Evolutionary conservation across 306 rosid species (phyloP), one percentile per base, ranked within the genome.

Genomic region (Cicer pinnatifidum): DNA sequence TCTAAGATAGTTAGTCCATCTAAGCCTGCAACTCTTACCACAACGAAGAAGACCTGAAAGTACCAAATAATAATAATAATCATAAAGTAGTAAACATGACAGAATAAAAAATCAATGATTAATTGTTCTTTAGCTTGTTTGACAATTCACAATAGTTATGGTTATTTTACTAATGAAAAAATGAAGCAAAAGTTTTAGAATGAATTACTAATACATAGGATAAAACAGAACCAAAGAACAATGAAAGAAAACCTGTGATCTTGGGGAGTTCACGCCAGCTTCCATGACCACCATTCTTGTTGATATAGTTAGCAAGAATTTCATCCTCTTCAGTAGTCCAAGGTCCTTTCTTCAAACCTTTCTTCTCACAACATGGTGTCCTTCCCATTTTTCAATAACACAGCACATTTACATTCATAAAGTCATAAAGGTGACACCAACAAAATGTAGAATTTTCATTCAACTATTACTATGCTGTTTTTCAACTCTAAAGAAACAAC

Each of bases 271-370:
- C 80, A 66, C 96, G 87, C 98, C 98, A 92, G 84, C 98, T 92
- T 60, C 98, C 98, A 78, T 92, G 96, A 33, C 98, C 98, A 64
- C 91, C 89, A 75, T 92, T 90, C 43, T 88, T 82, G 64, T 82
- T 88, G 69, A 92, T 90, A 75, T 58, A 94, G 20, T 87, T 80
- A 60, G 85, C 73, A 68, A 94, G 97, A 73, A 86, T 68, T 79
- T 91, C 91, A 81, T 94, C 98, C 50, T 94, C 98, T 76, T 94
- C 98, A 33, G 95, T 40, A 4, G 97, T 87, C 98, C 98, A 94
- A 17, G 98, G 98, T 50, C 98, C 98, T 82, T 87, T 91, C 96
- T 94, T 94, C 88, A 94, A 73, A 28, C 97, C 97, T 78, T 38
- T 87, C 84, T 87, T 89, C 35, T 91, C 98, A 79, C 98, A 91